Percentiles rank a stretch among this genome's conserved stretches.
phyloP scores from a whole-genome alignment of 169 alveolate species.

The Neospora caninum region DNA sequence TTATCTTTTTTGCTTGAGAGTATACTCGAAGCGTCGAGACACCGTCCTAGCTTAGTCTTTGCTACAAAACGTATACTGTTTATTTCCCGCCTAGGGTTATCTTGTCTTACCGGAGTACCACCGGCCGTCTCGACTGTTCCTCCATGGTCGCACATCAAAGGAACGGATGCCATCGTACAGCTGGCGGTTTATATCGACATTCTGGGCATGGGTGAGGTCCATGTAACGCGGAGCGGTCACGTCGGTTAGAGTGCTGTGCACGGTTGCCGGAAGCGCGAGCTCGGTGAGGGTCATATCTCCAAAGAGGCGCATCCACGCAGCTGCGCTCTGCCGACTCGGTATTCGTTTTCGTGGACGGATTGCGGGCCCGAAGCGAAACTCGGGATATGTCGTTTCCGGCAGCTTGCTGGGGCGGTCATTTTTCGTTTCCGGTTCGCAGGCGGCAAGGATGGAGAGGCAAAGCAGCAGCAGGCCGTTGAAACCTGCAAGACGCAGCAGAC shows the following conservation, averaged over 20 bases:
- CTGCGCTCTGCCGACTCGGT: background rate
- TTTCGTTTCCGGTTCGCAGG: background rate
- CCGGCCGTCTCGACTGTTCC: background rate
- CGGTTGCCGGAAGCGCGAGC: constrained; percentile 64
- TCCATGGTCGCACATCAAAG: constrained; percentile 59
- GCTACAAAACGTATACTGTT: no score
- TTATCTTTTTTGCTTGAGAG: no score
- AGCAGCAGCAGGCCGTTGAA: background rate
- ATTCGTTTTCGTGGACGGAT: constrained; percentile 10
- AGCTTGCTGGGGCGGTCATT: background rate
- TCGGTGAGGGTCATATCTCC: constrained; percentile 48
- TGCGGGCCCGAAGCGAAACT: background rate
- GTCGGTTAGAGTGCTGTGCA: constrained; percentile 56
- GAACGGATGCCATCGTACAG: constrained; percentile 53
- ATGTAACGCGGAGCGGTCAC: constrained; percentile 36
- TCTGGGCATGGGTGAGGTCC: constrained; percentile 59
- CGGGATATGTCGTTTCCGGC: background rate
- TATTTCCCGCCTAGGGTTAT: no score
- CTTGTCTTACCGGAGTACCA: constrained; percentile 17
- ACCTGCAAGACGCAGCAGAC: background rate
- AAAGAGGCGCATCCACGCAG: constrained; percentile 49
- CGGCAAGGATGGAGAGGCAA: background rate
- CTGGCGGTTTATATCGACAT: constrained; percentile 56
- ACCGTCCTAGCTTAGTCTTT: no score
- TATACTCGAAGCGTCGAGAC: no score